Evolutionary conservation across 768 basidiomycete species (phyloP), one percentile per base, ranked within the genome.

Genomic region (Rubroboletus satanas): DNA sequence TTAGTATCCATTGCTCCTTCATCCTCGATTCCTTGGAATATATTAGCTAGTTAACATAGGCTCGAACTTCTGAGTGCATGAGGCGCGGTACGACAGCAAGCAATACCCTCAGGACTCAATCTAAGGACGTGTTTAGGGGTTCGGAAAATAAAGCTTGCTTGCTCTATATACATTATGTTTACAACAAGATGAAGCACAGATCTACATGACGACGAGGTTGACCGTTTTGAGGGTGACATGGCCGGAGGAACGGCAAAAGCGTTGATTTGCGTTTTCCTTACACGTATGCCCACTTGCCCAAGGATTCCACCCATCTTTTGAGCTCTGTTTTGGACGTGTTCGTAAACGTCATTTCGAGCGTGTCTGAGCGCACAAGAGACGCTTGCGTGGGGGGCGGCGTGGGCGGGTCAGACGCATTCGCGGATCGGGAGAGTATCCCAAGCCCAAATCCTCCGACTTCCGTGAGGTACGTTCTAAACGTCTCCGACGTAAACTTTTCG

Each of bases 401-500:
- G 18, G 58, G 58, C 1, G 65, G 61, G 35, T 54, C 54, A 9
- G 59, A 55, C 43, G 44, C 45, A 10, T 48, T 21, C 23, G 57
- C 48, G 28, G 80, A 77, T 23, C 82, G 84, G 5, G 86, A 84
- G 63, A 93, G 77, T 61, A 99, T 81, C 56, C 96, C 96, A 17
- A 96, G 80, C 10, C 96, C 96, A 61, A 85, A 87, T 52, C 97
- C 97, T 15, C 97, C 97, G 47, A 99, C 91, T 52, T 90, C 83
- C 35, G 96, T 95, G 62, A 92, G 77, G 78, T 98, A 94, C 28
- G 76, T 75, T 63, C 74, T 71, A 35, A 72, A 66, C 12, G 43
- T 57, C 45, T 68, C 60, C 17, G 76, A 75, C 62, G 75, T 71
- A 14, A 63, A 66, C 37, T 23, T 54, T 52, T 69, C 60, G 5